A percentile compares a stretch with the other conserved stretches of the same genome.
Conservation (phyloP, 805 yeast species). For the Candida coleopterorum region DNA sequence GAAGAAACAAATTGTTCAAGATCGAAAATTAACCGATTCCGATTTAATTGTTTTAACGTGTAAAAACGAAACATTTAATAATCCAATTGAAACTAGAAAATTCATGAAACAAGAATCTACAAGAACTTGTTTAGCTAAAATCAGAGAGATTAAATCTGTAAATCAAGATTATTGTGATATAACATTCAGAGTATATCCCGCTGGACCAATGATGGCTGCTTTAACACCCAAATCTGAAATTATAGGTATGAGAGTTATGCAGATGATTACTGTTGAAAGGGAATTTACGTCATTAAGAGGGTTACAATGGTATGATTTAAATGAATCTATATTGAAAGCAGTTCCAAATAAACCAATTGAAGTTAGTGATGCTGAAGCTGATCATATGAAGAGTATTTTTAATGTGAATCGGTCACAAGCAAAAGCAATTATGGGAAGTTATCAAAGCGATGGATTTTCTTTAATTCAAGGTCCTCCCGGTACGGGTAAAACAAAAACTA, state of each 20-base stretch:
- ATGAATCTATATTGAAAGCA: conserved; percentile 63
- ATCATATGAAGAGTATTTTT: conserved; percentile 43
- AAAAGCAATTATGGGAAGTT: conserved; percentile 73
- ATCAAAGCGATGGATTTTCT: conserved; percentile 68
- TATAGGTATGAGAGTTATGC: conserved; percentile 71
- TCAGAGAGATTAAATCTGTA: conserved; percentile 65
- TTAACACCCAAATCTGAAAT: conserved; percentile 62
- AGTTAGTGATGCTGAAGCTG: conserved; percentile 30
- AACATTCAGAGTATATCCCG: conserved; percentile 62
- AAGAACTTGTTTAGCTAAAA: conserved; percentile 73
- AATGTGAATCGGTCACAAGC: conserved; percentile 88
- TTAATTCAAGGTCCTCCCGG: conserved; percentile 99
- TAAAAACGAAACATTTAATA: conserved; percentile 12
- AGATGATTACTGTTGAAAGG: conserved; percentile 88
- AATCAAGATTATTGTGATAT: conserved; percentile 68
- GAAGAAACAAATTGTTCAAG: conserved; percentile 46
- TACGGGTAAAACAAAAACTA: conserved; percentile 97
- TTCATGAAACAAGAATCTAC: conserved; percentile 25
- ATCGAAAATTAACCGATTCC: conserved; percentile 60
- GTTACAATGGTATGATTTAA: conserved; percentile 73
- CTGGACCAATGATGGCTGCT: conserved; percentile 46
- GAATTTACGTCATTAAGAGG: conserved; percentile 84
- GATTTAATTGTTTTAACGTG: conserved; percentile 65
- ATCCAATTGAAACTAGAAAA: conserved; percentile 17
- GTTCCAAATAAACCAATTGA: conserved; percentile 44